Evolutionary conservation across 192 early-diverging fungal genomes (phyloP), one percentile per base, ranked within the genome.

Genomic region (Phycomyces nitens): DNA sequence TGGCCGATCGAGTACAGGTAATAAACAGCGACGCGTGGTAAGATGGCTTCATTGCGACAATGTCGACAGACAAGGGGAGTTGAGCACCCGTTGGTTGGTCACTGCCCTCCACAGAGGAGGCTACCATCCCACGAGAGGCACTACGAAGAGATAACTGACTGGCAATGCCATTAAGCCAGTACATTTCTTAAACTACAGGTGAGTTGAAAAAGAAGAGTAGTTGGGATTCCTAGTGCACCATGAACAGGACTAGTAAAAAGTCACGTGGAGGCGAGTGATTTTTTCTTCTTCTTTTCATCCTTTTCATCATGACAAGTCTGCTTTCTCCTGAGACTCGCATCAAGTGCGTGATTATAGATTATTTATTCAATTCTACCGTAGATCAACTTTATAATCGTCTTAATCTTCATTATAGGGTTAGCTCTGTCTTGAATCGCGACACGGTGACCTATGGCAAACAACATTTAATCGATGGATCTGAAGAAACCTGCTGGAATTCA

Each of bases 401-500:
- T 11, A 3, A n/a, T 47, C 44, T 47, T 47, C 3, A n/a, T 11
- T 18, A n/a, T 73, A 94, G 91, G 64, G 92, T 94, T 24, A 92
- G 89, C 78, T 95, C 95, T 9, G 91, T 92, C 11, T 80, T 93
- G 21, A 92, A 92, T 77, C 82, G 86, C 22, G 93, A 97, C 64
- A 78, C 74, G 8, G 70, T 79, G 16, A 81, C 76, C 43, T 92
- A 84, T 63, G 95, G 94, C 60, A 95, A 94, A 64, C 84, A 93
- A 57, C 78, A 83, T 72, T 70, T 97, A 29, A 89, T 83, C 14
- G 95, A 97, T 68, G 80, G 81, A 23, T 84, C 64, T 65, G 70
- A 75, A 39, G 94, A 95, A 57, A 97, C 95, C 0, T 97, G 95
- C 76, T 97, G 95, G 95, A 95, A 94, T 76, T 93, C 91, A 20